Base-by-base conservation (phyloP, 2,329 filamentous ascomycete species). In the Xylaria sp. region DNA sequence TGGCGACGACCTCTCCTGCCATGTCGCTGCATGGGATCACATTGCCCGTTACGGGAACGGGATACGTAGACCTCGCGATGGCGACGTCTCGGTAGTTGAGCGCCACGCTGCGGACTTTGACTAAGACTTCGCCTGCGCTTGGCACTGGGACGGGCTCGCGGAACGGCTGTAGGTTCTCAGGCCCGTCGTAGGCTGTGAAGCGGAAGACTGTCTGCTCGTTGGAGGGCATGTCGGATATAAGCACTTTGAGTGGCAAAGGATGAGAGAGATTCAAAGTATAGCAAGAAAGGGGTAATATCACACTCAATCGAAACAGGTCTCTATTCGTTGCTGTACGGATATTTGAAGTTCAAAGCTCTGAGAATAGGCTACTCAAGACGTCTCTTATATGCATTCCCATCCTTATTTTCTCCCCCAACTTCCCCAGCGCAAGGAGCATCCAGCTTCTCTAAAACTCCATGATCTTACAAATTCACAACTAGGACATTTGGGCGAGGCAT, bases 11-110 rank as follows among this genome's bases (percentile, higher is more conserved):
- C 9, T 78, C 76, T 48, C 81, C 80, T 1, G 81, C 78, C 54
- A 76, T 72, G 48, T 83, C 81, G 15, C 76, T 80, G 70, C 78
- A 78, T 6, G 80, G 81, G 10, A 81, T 71, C 1, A 82, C 75
- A 4, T 79, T 66, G 3, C 78, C 74, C 59, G 78, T 79, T n/a
- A 78, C 73, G 0, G 74, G 69, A 13, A 80, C 69, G 1, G 78
- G 79, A 63, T 81, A 82, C 10, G 63, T 71, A 3, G 63, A 63
- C 7, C 54, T 77, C 9, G 75, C 73, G 28, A 81, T 74, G n/a
- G 72, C 74, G 18, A 78, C 60, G 57, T 82, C 80, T 31, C 80
- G 77, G 67, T 75, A 80, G 71, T 82, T 82, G 13, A 82, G 73
- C 8, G 78, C 66, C 3, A 80, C 75, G 65, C 71, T 75, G 13